These are phyloP conservation scores for Russula dissimulans DNA, from an alignment of 768 basidiomycete genomes.

Conservation along the genomic window DNA sequence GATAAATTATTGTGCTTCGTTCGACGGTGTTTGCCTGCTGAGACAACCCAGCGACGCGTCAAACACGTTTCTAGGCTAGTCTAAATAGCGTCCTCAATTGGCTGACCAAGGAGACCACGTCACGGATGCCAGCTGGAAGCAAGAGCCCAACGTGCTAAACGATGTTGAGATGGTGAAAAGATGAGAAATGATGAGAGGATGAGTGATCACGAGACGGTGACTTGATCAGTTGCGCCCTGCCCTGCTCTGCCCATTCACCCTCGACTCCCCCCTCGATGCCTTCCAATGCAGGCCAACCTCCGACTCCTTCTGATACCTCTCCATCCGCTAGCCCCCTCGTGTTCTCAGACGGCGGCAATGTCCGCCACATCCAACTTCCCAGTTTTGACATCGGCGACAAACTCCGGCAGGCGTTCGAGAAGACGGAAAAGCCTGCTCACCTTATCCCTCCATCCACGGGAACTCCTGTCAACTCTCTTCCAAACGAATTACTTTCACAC, in stretches of 20 bases:
- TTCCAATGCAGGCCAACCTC: neutral
- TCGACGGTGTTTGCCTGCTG: neutral
- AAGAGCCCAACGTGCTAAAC: no score
- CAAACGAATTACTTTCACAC: constrained; percentile 49
- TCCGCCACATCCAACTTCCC: no score
- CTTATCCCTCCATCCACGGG: constrained; percentile 1
- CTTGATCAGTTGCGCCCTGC: no score
- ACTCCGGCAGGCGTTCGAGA: neutral
- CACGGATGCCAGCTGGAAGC: no score
- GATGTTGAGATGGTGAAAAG: no score
- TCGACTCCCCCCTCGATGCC: neutral
- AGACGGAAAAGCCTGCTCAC: neutral
- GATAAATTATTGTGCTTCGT: neutral
- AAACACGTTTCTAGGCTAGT: neutral
- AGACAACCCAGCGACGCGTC: neutral
- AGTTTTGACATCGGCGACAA: neutral
- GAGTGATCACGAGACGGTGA: no score
- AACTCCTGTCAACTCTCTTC: constrained; percentile 36
- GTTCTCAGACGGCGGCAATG: no score
- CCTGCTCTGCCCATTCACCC: neutral
- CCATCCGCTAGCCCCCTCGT: neutral
- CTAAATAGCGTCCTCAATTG: neutral
- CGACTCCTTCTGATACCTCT: neutral
- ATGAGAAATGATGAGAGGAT: no score
- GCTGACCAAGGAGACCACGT: no score